These are phyloP conservation scores for Vigna radiata DNA, from an alignment of 306 rosid genomes.

Conservation along the genomic window DNA sequence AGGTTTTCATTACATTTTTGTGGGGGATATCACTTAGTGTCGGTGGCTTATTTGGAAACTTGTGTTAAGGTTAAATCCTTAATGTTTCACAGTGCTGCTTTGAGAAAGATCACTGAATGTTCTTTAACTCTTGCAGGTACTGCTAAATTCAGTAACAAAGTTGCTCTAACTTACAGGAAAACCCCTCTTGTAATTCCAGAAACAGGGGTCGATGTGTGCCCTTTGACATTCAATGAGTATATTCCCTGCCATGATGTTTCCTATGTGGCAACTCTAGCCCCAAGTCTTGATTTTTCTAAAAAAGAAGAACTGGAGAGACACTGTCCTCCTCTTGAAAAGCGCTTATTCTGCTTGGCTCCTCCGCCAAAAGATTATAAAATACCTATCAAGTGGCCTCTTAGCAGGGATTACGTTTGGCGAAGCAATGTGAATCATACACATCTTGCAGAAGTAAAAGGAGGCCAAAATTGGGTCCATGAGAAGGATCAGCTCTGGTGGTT, in stretches of 20 bases:
- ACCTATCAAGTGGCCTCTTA: constrained; percentile 88
- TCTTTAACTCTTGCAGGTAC: constrained; percentile 54
- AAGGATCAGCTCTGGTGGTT: constrained; percentile 92
- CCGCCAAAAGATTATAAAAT: constrained; percentile 86
- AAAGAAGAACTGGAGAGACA: constrained; percentile 90
- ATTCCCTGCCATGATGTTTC: constrained; percentile 85
- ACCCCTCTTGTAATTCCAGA: constrained; percentile 66
- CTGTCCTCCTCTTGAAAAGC: constrained; percentile 81
- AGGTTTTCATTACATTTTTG: neutral
- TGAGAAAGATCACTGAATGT: constrained; percentile 24
- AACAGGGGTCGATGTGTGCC: constrained; percentile 80
- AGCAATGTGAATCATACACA: constrained; percentile 91
- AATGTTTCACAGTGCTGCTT: constrained; percentile 17
- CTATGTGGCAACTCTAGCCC: constrained; percentile 60
- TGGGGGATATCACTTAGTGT: neutral
- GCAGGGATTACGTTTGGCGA: constrained; percentile 95
- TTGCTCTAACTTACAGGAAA: constrained; percentile 66
- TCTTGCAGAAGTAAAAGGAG: constrained; percentile 95
- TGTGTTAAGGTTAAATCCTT: neutral
- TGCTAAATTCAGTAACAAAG: constrained; percentile 60
- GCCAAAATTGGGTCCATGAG: constrained; percentile 97
- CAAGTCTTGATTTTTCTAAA: constrained; percentile 69
- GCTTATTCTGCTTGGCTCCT: constrained; percentile 87
- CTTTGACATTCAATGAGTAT: constrained; percentile 78
- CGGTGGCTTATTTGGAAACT: neutral